Evolutionary conservation across 306 rosid species (phyloP), one percentile per base, ranked within the genome.

Genomic region (Cicer judaicum): DNA sequence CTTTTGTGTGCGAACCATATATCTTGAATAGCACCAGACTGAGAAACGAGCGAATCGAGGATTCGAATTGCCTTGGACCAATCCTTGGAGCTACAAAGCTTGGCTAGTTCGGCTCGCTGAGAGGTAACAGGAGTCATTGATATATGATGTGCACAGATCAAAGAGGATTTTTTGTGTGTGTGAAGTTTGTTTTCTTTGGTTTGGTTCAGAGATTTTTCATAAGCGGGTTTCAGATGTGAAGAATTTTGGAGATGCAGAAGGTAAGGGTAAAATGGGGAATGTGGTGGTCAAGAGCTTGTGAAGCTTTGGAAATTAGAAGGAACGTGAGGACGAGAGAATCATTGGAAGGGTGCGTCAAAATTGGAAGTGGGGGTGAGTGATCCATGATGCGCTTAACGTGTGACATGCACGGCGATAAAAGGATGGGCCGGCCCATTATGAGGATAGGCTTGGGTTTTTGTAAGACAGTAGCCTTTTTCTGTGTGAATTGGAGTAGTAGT

Each of bases 11-110:
- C 84, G 48, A 9, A 91, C 98, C 97, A 93, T 76, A 93, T 83
- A 75, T 93, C 98, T 75, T 89, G 98, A 73, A 91, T 85, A 41
- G 89, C 76, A 70, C 68, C 68, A 53, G 88, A 89, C 67, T 88
- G 78, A 55, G 89, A 75, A 74, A 93, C 81, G 72, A 93, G 82
- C 47, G 93, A 89, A 88, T 93, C 97, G 64, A 93, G 90, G 78
- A 91, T 80, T 80, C 96, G 87, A 80, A 93, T 91, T 68, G 98
- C 98, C 70, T 89, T 93, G 87, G 97, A 89, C 98, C 97, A 93
- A 82, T 93, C 92, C 78, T 85, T 89, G 29, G 90, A 88, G 88
- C 85, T 79, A 66, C 97, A 93, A 55, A 87, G 92, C 83, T 80
- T 88, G 76, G 96, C 93, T 3, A 93, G 86, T 80, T 93, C 89